These are phyloP conservation scores for Setomelanomma holmii DNA, from an alignment of 2,329 filamentous ascomycete species.

Conservation along the genomic window DNA sequence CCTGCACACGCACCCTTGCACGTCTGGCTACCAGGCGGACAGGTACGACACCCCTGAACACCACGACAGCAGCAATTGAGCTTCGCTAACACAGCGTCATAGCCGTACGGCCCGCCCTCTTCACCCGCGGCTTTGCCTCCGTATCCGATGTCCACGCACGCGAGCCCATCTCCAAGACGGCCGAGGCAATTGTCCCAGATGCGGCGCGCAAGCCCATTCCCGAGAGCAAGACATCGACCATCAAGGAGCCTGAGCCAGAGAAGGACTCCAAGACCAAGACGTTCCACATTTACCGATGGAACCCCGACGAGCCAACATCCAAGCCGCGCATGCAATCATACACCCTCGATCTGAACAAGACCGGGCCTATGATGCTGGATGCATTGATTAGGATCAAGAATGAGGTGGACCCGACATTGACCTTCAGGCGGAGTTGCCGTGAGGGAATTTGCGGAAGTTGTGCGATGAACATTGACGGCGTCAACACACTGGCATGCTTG, in stretches of 20 bases:
- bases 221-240: conserved; percentile 64
- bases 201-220: conserved; percentile 43
- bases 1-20: conserved; percentile 46
- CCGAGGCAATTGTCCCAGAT: conserved; percentile 38
- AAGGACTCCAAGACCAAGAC: conserved; percentile 77
- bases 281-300: conserved; percentile 99
- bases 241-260: conserved; percentile 66
- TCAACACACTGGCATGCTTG: conserved; percentile 96
- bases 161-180: conserved; percentile 43
- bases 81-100: conserved; percentile 31
- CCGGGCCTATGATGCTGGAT: conserved; percentile 97
- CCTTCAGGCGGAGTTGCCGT: conserved; percentile 93
- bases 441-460: conserved; percentile 99
- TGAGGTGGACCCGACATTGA: conserved; percentile 94
- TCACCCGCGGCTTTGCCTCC: conserved; percentile 49
- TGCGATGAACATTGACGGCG: conserved; percentile 99
- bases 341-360: conserved; percentile 97
- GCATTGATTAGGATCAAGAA: conserved; percentile 99
- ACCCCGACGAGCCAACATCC: conserved; percentile 86
- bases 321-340: conserved; percentile 98
- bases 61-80: conserved; percentile 23
- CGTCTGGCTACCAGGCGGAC: conserved; percentile 47
- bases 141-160: conserved; percentile 42
- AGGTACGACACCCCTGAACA: conserved; percentile 32
- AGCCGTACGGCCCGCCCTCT: conserved; percentile 47